These are phyloP conservation scores for Ophiocordyceps australis DNA, from an alignment of 2,329 filamentous ascomycete genomes.

Conservation along the genomic window DNA sequence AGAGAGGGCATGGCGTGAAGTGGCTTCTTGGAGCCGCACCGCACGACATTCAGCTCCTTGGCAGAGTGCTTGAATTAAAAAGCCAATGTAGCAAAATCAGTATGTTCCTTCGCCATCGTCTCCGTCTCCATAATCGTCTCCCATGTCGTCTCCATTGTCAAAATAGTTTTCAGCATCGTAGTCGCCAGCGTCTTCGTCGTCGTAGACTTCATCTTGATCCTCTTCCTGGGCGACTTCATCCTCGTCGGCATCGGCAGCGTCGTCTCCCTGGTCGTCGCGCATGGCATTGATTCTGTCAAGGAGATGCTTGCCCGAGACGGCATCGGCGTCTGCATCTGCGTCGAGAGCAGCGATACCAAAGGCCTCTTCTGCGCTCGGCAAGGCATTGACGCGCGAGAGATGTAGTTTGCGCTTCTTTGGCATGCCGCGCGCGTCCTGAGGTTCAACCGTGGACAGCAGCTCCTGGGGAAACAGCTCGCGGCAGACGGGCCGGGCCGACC, in stretches of 20 bases:
- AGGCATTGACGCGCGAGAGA: slow-evolving; percentile 25
- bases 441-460: slow-evolving; percentile 35
- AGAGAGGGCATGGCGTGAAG: too few species aligned
- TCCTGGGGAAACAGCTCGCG: slow-evolving; percentile 36
- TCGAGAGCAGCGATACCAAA: slow-evolving; percentile 19
- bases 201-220: slow-evolving; percentile 29
- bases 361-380: slow-evolving; percentile 31
- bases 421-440: slow-evolving; percentile 14
- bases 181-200: slow-evolving; percentile 41
- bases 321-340: slow-evolving; percentile 6
- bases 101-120: slow-evolving; percentile 28
- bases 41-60: too few species aligned
- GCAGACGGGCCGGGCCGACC: slow-evolving; percentile 28
- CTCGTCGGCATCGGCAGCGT: slow-evolving; percentile 28
- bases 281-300: slow-evolving; percentile 26
- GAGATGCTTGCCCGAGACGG: slow-evolving; percentile 16
- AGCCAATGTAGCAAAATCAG: too few species aligned
- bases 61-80: too few species aligned
- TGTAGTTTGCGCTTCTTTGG: slow-evolving; percentile 25
- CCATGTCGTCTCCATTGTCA: slow-evolving; percentile 36
- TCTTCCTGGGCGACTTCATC: slow-evolving; percentile 27
- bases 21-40: too few species aligned
- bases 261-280: slow-evolving; percentile 31
- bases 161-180: slow-evolving; percentile 45
- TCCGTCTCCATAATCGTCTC: slow-evolving; percentile 30